Evolutionary conservation across 257 asterid species (phyloP), one percentile per base, ranked within the genome.

Genomic region (Oldenlandia corymbosa): DNA sequence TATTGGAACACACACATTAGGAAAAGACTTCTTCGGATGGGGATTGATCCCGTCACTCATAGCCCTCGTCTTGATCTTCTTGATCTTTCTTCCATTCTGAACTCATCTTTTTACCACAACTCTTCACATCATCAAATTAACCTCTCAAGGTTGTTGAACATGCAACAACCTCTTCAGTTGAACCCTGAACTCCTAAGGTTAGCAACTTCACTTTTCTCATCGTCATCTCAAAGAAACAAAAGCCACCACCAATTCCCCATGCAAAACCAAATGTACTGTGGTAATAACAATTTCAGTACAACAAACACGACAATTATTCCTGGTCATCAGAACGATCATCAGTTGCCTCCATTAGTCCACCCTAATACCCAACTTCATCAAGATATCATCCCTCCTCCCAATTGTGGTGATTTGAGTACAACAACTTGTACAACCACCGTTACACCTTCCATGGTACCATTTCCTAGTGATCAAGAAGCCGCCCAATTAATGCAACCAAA

Each of bases 21-120:
- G 6, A 90, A 90, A 69, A 81, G 86, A 71, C 92, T 90, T 31
- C 78, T 90, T 2, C 73, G 89, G 20, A 87, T 85, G 97, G 97
- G 97, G 41, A 85, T 85, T 32, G 97, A 90, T 41, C 97, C 97
- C 0, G 85, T 87, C 12, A 90, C 97, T 0, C 97, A 90, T 67
- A 80, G 70, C 59, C 97, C 97, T 10, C 85, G 90, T 0, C 87
- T 84, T 14, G 93, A 86, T 71, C 95, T 86, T 62, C 91, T 89
- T 37, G 91, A 90, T 34, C 83, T 87, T 68, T 83, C 95, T 31
- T 64, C 83, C 0, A 68, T 86, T 62, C 60, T 86, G 9, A 82
- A 76, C 72, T 30, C 85, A 5, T 70, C 77, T 23, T 53, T 71
- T 30, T 73, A 68, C 62, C 39, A 52, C n/a, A n/a, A n/a, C 53